Percentiles rank a stretch among this genome's conserved stretches.
These are phyloP conservation scores for Alternaria sp. DNA, from an alignment of 2,329 filamentous ascomycete species.

Conservation along the genomic window DNA sequence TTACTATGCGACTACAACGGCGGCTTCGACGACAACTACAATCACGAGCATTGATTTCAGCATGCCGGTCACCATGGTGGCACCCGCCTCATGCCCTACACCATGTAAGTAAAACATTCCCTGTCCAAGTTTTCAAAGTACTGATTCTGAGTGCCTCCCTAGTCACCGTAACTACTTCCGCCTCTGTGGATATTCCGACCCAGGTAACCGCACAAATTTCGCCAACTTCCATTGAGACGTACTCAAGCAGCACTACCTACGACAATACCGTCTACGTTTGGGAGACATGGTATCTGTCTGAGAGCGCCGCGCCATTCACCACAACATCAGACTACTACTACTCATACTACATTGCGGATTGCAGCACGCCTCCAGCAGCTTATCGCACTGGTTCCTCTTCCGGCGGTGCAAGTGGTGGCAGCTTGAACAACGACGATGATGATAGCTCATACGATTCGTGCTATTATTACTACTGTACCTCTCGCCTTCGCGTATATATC, in stretches of 20 bases:
- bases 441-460: conserved; percentile 13
- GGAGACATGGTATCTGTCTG: conserved; percentile 39
- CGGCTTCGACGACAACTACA: conserved; percentile 11
- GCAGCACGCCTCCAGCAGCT: conserved; percentile 27
- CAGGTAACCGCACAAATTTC: conserved; percentile 34
- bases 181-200: conserved; percentile 31
- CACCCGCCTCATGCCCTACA: conserved; percentile 39
- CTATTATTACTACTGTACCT: conserved; percentile 26
- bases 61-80: conserved; percentile 45
- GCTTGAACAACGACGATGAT: neutral
- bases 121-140: neutral
- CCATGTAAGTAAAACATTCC: conserved; percentile 14
- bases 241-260: conserved; percentile 14
- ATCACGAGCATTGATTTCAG: conserved; percentile 24
- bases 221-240: conserved; percentile 30
- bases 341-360: conserved; percentile 33
- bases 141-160: neutral
- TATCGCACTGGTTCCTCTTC: conserved; percentile 12
- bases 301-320: conserved; percentile 36
- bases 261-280: conserved; percentile 15
- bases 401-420: neutral
- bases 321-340: conserved; percentile 34
- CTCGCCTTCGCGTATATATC: conserved; percentile 29
- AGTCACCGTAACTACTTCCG: conserved; percentile 29
- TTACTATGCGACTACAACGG: conserved; percentile 11